phyloP scores from a whole-genome alignment of 2,329 filamentous ascomycete species.

The Colletotrichum sp. region DNA sequence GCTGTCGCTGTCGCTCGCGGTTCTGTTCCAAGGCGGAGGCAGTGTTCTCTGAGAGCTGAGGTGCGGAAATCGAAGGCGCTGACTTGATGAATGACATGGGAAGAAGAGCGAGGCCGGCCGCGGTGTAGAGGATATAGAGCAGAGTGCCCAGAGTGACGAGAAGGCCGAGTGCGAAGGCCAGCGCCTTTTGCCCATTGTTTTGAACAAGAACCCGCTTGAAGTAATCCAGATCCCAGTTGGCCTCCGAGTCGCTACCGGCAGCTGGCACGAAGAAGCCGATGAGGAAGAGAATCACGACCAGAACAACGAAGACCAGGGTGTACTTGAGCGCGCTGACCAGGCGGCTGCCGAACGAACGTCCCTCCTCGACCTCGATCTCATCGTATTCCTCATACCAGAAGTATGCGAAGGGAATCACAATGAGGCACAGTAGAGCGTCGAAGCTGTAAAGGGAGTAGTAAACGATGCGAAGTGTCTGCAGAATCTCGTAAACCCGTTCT shows the following conservation, averaged over 20 bases:
- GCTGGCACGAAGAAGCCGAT: conserved; percentile 94
- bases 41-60: conserved; percentile 77
- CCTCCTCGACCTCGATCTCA: conserved; percentile 83
- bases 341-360: conserved; percentile 71
- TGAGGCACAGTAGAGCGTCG: conserved; percentile 85
- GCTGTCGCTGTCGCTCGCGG: conserved; percentile 87
- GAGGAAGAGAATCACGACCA: conserved; percentile 84
- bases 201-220: conserved; percentile 84
- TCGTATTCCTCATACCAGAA: conserved; percentile 99
- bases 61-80: conserved; percentile 83
- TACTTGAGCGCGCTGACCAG: conserved; percentile 90
- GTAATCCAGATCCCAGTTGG: conserved; percentile 84
- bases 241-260: conserved; percentile 68
- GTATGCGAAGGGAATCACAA: conserved; percentile 94
- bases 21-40: conserved; percentile 84
- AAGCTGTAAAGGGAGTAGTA: conserved; percentile 94
- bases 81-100: conserved; percentile 93
- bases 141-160: conserved; percentile 86
- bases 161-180: conserved; percentile 90
- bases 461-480: conserved; percentile 81
- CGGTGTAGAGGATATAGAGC: conserved; percentile 88
- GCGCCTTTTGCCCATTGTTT: conserved; percentile 89
- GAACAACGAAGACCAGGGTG: conserved; percentile 80
- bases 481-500: conserved; percentile 76
- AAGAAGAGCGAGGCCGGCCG: conserved; percentile 84